Evolutionary conservation across 345 rosid genomes (phyloP).

Genomic region (Hirschfeldia incana): DNA sequence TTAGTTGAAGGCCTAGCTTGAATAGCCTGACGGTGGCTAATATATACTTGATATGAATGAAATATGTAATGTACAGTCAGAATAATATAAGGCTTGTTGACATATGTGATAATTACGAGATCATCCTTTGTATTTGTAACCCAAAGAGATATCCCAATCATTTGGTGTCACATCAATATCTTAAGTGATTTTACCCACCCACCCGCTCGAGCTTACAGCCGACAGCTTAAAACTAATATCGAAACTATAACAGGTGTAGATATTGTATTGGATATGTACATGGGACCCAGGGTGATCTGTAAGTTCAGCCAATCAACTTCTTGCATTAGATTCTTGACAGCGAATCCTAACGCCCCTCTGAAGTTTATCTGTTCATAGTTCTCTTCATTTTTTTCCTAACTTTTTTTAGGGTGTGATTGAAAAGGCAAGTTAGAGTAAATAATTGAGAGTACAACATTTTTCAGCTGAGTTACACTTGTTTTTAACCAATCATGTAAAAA

Average conservation of each 20-base stretch:
- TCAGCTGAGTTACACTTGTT: too few relatives aligned
- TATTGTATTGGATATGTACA: neutral
- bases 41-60: neutral
- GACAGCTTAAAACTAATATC: slow-evolving; percentile 26
- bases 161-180: slow-evolving; percentile 37
- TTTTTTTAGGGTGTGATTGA: too few relatives aligned
- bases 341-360: slow-evolving; percentile 41
- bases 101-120: neutral
- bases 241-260: neutral
- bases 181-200: slow-evolving; percentile 29
- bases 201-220: slow-evolving; percentile 30
- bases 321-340: slow-evolving; percentile 40
- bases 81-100: neutral
- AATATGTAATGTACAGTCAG: neutral
- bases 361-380: slow-evolving; percentile 27
- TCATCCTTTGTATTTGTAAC: slow-evolving; percentile 1
- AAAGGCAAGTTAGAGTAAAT: too few relatives aligned
- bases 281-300: slow-evolving; percentile 15
- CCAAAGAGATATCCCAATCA: slow-evolving; percentile 35
- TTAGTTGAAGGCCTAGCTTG: neutral
- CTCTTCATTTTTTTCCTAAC: neutral
- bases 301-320: slow-evolving; percentile 32
- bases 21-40: neutral
- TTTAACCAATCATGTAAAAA: too few relatives aligned
- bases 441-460: too few relatives aligned